These are phyloP conservation scores for Drechslerella coelobrocha DNA, from an alignment of 2,329 filamentous ascomycete genomes.

Conservation along the genomic window DNA sequence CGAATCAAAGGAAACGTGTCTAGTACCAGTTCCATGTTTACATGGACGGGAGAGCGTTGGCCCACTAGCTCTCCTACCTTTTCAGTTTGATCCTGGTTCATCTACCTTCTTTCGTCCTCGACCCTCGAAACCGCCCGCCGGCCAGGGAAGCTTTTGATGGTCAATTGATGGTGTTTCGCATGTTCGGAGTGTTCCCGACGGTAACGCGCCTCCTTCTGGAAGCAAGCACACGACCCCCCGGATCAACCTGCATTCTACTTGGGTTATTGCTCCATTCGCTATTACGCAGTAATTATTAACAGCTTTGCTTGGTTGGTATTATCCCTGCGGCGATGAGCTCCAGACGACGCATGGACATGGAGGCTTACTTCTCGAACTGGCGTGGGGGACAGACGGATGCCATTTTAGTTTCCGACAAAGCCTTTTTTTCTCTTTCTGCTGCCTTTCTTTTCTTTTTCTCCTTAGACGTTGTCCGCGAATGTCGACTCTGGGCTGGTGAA, in stretches of 20 bases:
- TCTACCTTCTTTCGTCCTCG: neutral
- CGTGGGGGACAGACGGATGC: conserved; percentile 13
- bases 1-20: neutral
- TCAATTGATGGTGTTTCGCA: conserved; percentile 34
- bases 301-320: conserved; percentile 2
- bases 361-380: neutral
- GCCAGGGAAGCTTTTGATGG: neutral
- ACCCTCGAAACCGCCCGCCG: neutral
- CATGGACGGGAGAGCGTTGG: no score
- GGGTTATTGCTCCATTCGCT: conserved; percentile 5
- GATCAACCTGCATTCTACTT: conserved; percentile 38
- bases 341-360: neutral
- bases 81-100: no score
- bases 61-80: no score
- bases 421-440: neutral
- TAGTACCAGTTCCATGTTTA: no score
- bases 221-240: conserved; percentile 13
- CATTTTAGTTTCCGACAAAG: neutral
- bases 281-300: conserved; percentile 4
- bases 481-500: neutral
- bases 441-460: neutral
- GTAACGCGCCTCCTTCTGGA: conserved; percentile 12
- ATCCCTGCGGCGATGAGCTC: conserved; percentile 41
- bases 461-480: neutral
- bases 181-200: conserved; percentile 46